Base-by-base conservation (phyloP, 2,329 filamentous ascomycete species). In the Fusarium circinatum region DNA sequence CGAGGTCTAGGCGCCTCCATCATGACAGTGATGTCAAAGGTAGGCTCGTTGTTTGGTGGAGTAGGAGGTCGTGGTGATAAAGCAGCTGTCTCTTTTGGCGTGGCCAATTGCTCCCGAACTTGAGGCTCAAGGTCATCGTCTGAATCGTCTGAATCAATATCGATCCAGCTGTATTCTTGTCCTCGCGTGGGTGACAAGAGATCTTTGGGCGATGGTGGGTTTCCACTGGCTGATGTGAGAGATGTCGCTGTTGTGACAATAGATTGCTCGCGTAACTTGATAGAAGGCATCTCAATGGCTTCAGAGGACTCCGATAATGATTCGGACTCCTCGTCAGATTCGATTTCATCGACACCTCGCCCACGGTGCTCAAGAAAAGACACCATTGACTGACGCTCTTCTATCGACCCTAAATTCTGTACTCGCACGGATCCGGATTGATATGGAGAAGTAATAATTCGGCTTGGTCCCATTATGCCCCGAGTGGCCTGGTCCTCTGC, bases 181-280 rank as follows among this genome's bases (percentile, higher is more conserved):
- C 70, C 68, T 49, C 61, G 68, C 28, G 76, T 71, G 12, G 63
- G 44, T 8, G 73, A 60, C n/a, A 75, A 62, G 3, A 77, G 61
- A 39, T 63, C 68, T 20, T 78, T 79, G 12, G 79, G 78, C 15
- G 79, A 80, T 10, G 74, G 75, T 1, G 75, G 74, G 36, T 76
- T 78, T 49, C 76, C 78, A 42, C 73, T 77, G 8, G 75, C 70
- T 26, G 81, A 82, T 28, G 78, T 78, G 6, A 84, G 70, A 5
- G 83, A 84, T 9, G 83, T 83, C 8, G 82, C 81, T 28, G 76
- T 75, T 15, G 82, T 84, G 28, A 79, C 74, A 14, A 83, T 78
- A 4, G 83, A 84, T 41, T 79, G 80, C 48, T 82, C 79, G 22
- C 81, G 80, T 22, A 78, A 69, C 13, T 79, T 78, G 24, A 82